Base-by-base conservation (phyloP, 495 filamentous ascomycete species). In the Sphaerosporella brunnea region DNA sequence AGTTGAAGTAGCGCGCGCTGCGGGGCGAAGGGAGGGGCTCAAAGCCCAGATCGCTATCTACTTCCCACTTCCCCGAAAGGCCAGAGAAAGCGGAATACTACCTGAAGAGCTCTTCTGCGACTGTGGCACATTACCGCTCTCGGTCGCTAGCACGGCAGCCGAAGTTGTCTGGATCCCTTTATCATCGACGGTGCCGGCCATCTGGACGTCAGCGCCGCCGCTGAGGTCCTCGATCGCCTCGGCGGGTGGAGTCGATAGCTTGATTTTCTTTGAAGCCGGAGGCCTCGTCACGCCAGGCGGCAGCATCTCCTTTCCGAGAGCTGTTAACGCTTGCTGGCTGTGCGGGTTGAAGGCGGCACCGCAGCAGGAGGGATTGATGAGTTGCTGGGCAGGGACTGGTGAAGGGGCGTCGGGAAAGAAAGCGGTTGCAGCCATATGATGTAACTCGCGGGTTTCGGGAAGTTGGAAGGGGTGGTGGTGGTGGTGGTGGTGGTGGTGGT, bases 81-180 rank as follows among this genome's bases (percentile, higher is more conserved):
- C n/a, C n/a, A n/a, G n/a, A n/a, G n/a, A n/a, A n/a, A n/a, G n/a
- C n/a, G n/a, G n/a, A n/a, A n/a, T n/a, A n/a, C n/a, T 13, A 32
- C 28, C 28, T 32, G 28, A 13, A 32, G 28, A 32, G 13, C 7
- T 32, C 28, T 32, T 32, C 28, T 5, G 7, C 28, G 28, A 32
- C 5, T 5, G 13, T 13, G 28, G 28, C 28, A 13, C 5, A 32
- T 5, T 32, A 13, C 28, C 5, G 28, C 28, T 32, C 28, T 32
- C 28, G 28, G 28, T 13, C 28, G 28, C 28, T 32, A 32, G 28
- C 13, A 32, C 40, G 40, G 40, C 3, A 26, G 20, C 21, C 40
- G 40, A 23, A 43, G 40, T 24, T 3, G 40, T 43, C 40, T 43
- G 40, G 40, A 43, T 20, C 40, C 40, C 40, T 24, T 43, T 43